Percentiles rank a stretch among this genome's conserved stretches.
phyloP scores from a whole-genome alignment of 768 basidiomycete genomes.

The Botryobasidium botryosum region DNA sequence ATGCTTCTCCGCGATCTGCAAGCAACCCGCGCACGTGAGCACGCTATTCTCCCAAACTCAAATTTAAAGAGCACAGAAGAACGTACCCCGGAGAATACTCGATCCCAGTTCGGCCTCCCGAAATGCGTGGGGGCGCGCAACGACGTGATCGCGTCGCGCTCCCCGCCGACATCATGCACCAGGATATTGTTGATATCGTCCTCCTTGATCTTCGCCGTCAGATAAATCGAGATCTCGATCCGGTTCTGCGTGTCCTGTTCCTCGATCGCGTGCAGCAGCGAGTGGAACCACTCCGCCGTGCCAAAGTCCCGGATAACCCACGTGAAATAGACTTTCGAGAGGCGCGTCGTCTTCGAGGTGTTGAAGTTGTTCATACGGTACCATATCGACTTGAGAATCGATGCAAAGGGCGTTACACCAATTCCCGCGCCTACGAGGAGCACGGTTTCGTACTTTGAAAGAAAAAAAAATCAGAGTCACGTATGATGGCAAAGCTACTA shows the following conservation, averaged over 20 bases:
- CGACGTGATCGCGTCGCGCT: conserved; percentile 80
- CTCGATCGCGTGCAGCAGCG: conserved; percentile 53
- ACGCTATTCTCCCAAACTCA: too few species aligned
- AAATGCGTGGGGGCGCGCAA: conserved; percentile 86
- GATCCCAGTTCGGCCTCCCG: conserved; percentile 76
- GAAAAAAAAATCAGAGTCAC: neutral
- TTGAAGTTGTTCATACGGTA: conserved; percentile 88
- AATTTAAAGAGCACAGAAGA: too few species aligned
- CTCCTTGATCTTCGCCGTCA: conserved; percentile 80
- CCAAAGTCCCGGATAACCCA: conserved; percentile 94
- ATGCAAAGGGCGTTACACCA: conserved; percentile 91
- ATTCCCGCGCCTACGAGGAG: conserved; percentile 89
- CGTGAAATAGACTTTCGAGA: conserved; percentile 86
- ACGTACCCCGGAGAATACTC: conserved; percentile 32
- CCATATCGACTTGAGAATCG: conserved; percentile 60
- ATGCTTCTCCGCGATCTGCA: conserved; percentile 62
- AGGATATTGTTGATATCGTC: conserved; percentile 91
- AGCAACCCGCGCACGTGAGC: conserved; percentile 17
- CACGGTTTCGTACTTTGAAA: conserved; percentile 49
- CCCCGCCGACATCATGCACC: conserved; percentile 83
- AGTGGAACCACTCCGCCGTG: conserved; percentile 86
- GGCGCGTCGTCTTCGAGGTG: conserved; percentile 49
- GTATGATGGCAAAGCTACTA: neutral
- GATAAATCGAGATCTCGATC: conserved; percentile 89
- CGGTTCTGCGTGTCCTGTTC: conserved; percentile 72